A percentile compares a stretch with the other conserved stretches of the same genome.
phyloP scores from a whole-genome alignment of 2,329 filamentous ascomycete genomes.

The Domatiomyces catenatus region DNA sequence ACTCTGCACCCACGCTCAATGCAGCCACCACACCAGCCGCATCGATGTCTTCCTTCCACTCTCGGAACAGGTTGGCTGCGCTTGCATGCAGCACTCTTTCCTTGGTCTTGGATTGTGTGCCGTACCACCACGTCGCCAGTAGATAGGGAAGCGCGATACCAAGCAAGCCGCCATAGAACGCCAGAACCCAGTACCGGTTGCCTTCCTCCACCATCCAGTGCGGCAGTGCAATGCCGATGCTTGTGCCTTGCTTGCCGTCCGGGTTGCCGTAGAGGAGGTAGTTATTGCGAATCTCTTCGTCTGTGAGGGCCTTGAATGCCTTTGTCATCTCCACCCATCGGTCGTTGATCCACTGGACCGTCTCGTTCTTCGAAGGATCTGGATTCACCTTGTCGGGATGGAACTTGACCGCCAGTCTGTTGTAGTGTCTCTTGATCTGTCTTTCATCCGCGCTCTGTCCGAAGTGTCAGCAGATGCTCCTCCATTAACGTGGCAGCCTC shows the following conservation, averaged over 20 bases:
- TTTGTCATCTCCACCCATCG: constrained; percentile 91
- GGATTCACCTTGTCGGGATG: constrained; percentile 88
- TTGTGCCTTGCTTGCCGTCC: constrained; percentile 95
- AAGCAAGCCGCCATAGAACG: constrained; percentile 75
- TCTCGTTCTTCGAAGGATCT: constrained; percentile 77
- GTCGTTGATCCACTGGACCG: constrained; percentile 65
- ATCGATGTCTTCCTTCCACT: constrained; percentile 73
- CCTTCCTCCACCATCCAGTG: constrained; percentile 85
- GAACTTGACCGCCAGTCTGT: constrained; percentile 65
- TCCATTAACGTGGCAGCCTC: not conserved
- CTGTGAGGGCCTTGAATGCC: constrained; percentile 93
- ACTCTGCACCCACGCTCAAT: constrained; percentile 76
- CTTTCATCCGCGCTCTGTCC: constrained; percentile 64
- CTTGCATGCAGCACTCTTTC: constrained; percentile 87
- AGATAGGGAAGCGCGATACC: constrained; percentile 83
- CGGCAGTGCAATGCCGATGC: constrained; percentile 90
- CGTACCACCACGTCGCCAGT: constrained; percentile 98
- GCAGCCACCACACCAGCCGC: constrained; percentile 66
- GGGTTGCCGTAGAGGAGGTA: constrained; percentile 92
- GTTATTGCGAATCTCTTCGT: constrained; percentile 94
- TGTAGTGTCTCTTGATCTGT: constrained; percentile 84
- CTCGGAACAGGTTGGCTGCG: constrained; percentile 84
- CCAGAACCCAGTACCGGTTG: constrained; percentile 85
- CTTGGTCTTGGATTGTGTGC: constrained; percentile 80
- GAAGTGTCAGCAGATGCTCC: not conserved